Conservation (phyloP, 116 monocot species). For the Posidonia oceanica region DNA sequence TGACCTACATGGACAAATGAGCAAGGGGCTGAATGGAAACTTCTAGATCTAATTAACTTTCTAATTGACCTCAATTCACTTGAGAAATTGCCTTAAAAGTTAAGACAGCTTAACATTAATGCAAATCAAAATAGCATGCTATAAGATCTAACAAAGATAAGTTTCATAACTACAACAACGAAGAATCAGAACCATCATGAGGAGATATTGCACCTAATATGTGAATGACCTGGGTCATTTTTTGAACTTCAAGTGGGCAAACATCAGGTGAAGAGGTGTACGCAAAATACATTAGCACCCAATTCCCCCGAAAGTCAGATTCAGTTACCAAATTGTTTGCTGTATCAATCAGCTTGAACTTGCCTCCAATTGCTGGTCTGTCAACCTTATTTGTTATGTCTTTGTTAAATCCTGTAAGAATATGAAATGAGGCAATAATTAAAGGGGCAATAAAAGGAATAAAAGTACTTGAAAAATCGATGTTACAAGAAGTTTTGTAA, state of each 20-base stretch:
- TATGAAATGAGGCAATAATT: neutral
- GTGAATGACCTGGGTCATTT: slow-evolving; percentile 57
- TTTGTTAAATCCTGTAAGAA: slow-evolving; percentile 16
- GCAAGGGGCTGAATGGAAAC: no score
- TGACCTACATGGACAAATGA: no score
- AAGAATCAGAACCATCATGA: neutral
- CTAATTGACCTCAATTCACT: no score
- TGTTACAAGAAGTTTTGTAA: no score
- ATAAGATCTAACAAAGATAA: no score
- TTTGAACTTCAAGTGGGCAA: slow-evolving; percentile 67
- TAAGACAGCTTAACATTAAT: no score
- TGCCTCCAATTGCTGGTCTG: slow-evolving; percentile 78
- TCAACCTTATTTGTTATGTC: slow-evolving; percentile 13
- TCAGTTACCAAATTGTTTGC: slow-evolving; percentile 62
- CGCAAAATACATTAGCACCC: slow-evolving; percentile 88
- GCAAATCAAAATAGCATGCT: no score
- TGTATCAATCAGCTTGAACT: slow-evolving; percentile 71
- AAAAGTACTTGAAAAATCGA: neutral
- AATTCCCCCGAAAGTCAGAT: slow-evolving; percentile 64
- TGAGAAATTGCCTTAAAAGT: no score
- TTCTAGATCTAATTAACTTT: no score
- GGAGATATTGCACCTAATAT: slow-evolving; percentile 65
- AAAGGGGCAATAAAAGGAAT: neutral
- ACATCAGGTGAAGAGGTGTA: slow-evolving; percentile 95
- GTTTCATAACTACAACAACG: neutral